These are phyloP conservation scores for Peronospora tabacina DNA, from an alignment of 352 stramenopile genomes.

Conservation along the genomic window DNA sequence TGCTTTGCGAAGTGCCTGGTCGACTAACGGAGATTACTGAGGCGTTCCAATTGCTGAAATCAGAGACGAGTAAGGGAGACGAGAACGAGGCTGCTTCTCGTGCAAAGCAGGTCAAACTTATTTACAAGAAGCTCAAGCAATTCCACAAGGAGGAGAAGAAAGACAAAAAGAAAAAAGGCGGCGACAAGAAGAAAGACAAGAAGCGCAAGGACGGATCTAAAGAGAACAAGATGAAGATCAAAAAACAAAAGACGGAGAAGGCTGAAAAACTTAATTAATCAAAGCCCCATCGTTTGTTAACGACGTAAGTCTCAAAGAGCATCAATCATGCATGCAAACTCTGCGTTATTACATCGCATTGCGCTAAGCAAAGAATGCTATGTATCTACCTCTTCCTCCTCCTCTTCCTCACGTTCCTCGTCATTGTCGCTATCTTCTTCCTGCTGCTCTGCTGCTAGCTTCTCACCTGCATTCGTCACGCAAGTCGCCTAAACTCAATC, in stretches of 20 bases:
- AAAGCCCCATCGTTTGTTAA: not conserved
- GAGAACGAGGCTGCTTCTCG: slow-evolving; percentile 32
- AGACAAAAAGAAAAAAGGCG: slow-evolving; percentile 62
- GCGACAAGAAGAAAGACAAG: slow-evolving; percentile 61
- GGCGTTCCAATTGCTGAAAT: slow-evolving; percentile 32
- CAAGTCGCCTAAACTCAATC: not conserved
- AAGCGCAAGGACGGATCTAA: slow-evolving; percentile 63
- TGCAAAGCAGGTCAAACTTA: slow-evolving; percentile 63
- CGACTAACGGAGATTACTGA: slow-evolving; percentile 34
- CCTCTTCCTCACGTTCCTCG: slow-evolving; percentile 40
- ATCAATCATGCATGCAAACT: not conserved
- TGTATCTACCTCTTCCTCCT: slow-evolving; percentile 23
- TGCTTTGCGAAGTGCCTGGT: slow-evolving; percentile 28
- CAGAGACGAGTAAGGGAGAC: slow-evolving; percentile 29
- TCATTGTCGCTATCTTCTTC: slow-evolving; percentile 54
- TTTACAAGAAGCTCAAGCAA: slow-evolving; percentile 86
- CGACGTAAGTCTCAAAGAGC: not conserved
- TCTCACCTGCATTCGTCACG: slow-evolving; percentile 46
- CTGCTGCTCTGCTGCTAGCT: slow-evolving; percentile 65
- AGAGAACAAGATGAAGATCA: slow-evolving; percentile 43
- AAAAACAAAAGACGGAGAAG: slow-evolving; percentile 52
- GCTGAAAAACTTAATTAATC: slow-evolving; percentile 5
- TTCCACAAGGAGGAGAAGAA: slow-evolving; percentile 62
- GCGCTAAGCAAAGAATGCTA: slow-evolving; percentile 13
- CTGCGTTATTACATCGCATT: slow-evolving; percentile 21